Percentiles rank a stretch among this genome's conserved stretches.
phyloP scores from a whole-genome alignment of 768 basidiomycete species.

The Boletus pseudo-olivaceus region DNA sequence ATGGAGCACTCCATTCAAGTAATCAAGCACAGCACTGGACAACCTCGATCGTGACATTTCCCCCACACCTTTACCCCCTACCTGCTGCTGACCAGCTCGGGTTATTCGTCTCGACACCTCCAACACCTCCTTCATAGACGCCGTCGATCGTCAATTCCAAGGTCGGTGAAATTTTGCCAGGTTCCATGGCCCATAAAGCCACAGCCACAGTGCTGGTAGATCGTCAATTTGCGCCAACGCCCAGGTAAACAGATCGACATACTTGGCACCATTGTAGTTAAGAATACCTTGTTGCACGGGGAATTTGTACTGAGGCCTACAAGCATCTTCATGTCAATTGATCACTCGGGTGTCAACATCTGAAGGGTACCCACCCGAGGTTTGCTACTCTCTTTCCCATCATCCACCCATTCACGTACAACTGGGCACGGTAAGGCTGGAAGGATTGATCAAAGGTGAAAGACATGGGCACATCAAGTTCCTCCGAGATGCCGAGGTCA shows the following conservation, averaged over 20 bases:
- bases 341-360: background rate
- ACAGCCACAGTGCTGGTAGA: slow-evolving; percentile 51
- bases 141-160: slow-evolving; percentile 54
- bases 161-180: slow-evolving; percentile 45
- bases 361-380: slow-evolving; percentile 48
- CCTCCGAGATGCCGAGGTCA: slow-evolving; percentile 52
- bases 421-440: slow-evolving; percentile 65
- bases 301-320: slow-evolving; percentile 74
- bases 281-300: slow-evolving; percentile 82
- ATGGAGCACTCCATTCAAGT: background rate
- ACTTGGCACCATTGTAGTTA: slow-evolving; percentile 71
- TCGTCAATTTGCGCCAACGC: slow-evolving; percentile 1
- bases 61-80: slow-evolving; percentile 10
- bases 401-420: slow-evolving; percentile 89
- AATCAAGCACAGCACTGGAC: background rate
- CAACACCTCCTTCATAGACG: slow-evolving; percentile 65
- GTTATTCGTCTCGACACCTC: slow-evolving; percentile 51
- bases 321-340: slow-evolving; percentile 2
- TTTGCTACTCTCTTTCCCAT: slow-evolving; percentile 79
- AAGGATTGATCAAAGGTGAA: slow-evolving; percentile 65
- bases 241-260: slow-evolving; percentile 3
- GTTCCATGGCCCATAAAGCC: slow-evolving; percentile 66
- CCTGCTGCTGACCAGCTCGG: slow-evolving; percentile 48
- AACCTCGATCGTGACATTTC: background rate
- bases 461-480: slow-evolving; percentile 65